Conservation (phyloP, 176 grass and related monocot genomes). For the bread wheat (Triticum aestivum) region DNA sequence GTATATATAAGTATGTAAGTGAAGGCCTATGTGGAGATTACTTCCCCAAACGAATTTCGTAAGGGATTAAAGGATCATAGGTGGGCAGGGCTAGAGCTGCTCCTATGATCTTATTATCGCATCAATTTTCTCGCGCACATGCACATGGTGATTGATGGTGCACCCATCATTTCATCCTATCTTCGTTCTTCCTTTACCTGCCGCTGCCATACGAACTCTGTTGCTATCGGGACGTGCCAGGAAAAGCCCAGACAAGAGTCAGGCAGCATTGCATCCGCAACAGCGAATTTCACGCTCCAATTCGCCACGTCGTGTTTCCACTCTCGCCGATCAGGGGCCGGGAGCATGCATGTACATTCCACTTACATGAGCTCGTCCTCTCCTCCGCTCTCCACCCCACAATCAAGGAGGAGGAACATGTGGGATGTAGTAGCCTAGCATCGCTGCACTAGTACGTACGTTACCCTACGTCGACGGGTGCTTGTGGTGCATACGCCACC, state of each 20-base stretch:
- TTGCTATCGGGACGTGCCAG: neutral
- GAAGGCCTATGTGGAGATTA: too few species aligned
- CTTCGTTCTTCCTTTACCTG: neutral
- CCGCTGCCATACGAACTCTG: neutral
- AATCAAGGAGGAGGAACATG: neutral
- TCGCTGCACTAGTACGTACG: neutral
- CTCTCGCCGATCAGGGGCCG: neutral
- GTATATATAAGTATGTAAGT: too few species aligned
- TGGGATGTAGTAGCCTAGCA: neutral
- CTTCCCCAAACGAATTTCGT: too few species aligned
- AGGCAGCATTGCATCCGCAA: neutral
- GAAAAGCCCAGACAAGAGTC: slow-evolving; percentile 21
- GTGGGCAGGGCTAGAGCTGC: too few species aligned
- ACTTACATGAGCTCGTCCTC: neutral
- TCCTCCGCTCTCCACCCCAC: neutral
- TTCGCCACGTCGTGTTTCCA: slow-evolving; percentile 28
- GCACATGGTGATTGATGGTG: neutral
- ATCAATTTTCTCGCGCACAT: neutral
- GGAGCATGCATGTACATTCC: neutral
- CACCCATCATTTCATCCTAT: neutral
- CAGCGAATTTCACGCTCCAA: slow-evolving; percentile 1
- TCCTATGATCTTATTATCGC: too few species aligned
- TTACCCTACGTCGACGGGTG: neutral
- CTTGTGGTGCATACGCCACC: slow-evolving; percentile 6
- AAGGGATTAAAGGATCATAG: too few species aligned